phyloP scores from a whole-genome alignment of 2,329 filamentous ascomycete species.

The Exophiala bonariae region DNA sequence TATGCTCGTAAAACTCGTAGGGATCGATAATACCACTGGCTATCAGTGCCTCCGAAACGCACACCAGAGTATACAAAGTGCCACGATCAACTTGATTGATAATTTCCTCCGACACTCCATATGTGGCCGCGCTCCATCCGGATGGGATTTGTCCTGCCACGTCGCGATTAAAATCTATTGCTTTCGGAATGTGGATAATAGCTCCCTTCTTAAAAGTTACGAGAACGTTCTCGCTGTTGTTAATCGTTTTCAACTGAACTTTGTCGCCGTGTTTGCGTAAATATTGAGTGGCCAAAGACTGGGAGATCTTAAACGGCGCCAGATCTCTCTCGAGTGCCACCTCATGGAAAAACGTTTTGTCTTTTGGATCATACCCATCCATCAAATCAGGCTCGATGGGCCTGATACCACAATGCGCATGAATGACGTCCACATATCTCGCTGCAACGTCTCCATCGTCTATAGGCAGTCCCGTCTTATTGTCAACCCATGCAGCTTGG shows the following conservation, averaged over 20 bases:
- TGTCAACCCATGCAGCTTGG: conserved; percentile 91
- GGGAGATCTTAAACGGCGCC: conserved; percentile 94
- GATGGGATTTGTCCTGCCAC: conserved; percentile 96
- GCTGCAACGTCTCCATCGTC: conserved; percentile 97
- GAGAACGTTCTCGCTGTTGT: conserved; percentile 90
- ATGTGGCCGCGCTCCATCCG: conserved; percentile 94
- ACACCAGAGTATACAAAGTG: conserved; percentile 91
- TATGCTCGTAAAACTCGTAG: conserved; percentile 99
- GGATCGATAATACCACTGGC: conserved; percentile 95
- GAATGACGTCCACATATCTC: conserved; percentile 95
- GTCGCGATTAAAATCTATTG: conserved; percentile 91
- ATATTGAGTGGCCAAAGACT: conserved; percentile 97
- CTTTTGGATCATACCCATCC: conserved; percentile 93
- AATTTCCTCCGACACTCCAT: conserved; percentile 96
- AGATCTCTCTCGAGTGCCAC: conserved; percentile 96
- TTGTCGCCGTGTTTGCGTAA: conserved; percentile 95
- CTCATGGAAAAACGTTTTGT: conserved; percentile 97
- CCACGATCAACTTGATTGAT: conserved; percentile 97
- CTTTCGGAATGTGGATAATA: conserved; percentile 92
- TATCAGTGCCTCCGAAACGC: conserved; percentile 85
- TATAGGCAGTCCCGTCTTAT: conserved; percentile 90
- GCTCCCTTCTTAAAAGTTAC: conserved; percentile 95
- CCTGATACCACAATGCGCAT: conserved; percentile 96
- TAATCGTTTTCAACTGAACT: conserved; percentile 95
- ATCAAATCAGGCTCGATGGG: conserved; percentile 98